Percentiles rank a stretch among this genome's conserved stretches.
Conservation (phyloP, 805 yeast species). For the Starmerella stigmatis region DNA sequence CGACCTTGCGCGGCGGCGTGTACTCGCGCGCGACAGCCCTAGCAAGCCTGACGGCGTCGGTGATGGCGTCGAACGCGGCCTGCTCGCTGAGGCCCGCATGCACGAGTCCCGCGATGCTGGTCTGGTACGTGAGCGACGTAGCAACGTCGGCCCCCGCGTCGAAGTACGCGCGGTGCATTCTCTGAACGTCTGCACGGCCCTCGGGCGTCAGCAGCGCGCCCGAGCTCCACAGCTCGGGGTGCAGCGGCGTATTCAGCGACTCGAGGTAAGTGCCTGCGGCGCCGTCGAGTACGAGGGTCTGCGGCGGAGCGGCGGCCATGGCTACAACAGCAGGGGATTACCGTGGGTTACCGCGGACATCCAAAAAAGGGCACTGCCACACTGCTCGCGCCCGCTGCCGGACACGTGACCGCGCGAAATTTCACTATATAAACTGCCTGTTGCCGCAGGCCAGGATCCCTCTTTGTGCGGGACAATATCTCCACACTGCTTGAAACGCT, state of each 20-base stretch:
- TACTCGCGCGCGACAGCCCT: constrained; percentile 23
- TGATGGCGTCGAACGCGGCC: constrained; percentile 12
- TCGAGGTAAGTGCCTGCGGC: constrained; percentile 59
- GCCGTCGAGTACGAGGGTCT: constrained; percentile 40
- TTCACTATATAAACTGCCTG: background rate
- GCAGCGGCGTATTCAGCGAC: constrained; percentile 36
- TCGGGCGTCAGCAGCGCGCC: constrained; percentile 35
- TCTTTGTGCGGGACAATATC: constrained; percentile 17
- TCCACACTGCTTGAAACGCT: constrained; percentile 8
- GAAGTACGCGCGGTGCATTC: constrained; percentile 44
- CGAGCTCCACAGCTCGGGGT: constrained; percentile 53
- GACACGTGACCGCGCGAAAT: background rate
- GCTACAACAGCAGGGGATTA: background rate
- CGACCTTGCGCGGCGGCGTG: constrained; percentile 28
- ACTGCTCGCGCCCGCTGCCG: background rate
- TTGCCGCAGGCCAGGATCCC: background rate
- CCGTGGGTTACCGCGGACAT: too few relatives aligned
- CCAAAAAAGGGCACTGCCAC: background rate
- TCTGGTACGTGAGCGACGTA: constrained; percentile 53
- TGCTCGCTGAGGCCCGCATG: constrained; percentile 12
- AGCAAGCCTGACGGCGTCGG: constrained; percentile 25
- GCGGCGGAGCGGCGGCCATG: background rate
- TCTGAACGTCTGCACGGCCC: constrained; percentile 36
- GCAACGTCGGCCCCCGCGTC: constrained; percentile 46
- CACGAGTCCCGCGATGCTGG: constrained; percentile 37